Evolutionary conservation across 2,329 filamentous ascomycete species (phyloP).

Genomic region (Fusarium domesticum): DNA sequence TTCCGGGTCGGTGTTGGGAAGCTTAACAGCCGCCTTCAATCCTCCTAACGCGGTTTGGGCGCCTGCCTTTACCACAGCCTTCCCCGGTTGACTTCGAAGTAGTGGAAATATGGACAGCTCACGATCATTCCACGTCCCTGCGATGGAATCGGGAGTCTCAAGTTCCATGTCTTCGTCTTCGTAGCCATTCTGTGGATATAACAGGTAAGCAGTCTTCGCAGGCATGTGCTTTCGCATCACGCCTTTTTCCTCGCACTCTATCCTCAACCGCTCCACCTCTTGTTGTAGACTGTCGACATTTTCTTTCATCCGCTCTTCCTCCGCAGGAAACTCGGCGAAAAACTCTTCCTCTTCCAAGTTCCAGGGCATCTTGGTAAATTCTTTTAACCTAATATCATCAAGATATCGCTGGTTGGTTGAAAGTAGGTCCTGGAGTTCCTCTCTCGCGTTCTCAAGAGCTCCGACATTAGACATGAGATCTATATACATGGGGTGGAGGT

Average conservation of each 20-base stretch:
- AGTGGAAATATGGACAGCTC: constrained; percentile 43
- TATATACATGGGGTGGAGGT: constrained; percentile 47
- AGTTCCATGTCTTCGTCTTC: constrained; percentile 46
- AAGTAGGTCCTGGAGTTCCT: constrained; percentile 45
- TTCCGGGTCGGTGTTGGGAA: constrained; percentile 36
- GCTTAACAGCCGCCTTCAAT: constrained; percentile 37
- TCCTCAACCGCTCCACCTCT: constrained; percentile 36
- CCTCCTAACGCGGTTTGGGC: constrained; percentile 43
- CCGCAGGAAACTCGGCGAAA: constrained; percentile 40
- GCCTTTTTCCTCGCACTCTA: constrained; percentile 40
- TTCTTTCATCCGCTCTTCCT: constrained; percentile 34
- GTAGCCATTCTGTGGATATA: constrained; percentile 36
- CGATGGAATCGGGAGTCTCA: constrained; percentile 27
- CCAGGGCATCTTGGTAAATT: constrained; percentile 27
- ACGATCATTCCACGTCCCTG: constrained; percentile 28
- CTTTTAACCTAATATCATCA: constrained; percentile 36
- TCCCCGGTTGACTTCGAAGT: constrained; percentile 48
- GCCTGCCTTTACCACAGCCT: constrained; percentile 38
- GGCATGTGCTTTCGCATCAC: constrained; percentile 44
- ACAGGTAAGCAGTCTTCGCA: constrained; percentile 37
- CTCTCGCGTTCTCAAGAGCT: constrained; percentile 46
- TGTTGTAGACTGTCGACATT: constrained; percentile 35
- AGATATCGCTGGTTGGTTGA: constrained; percentile 39
- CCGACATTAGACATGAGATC: constrained; percentile 43
- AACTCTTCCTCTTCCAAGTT: constrained; percentile 43